phyloP scores from a whole-genome alignment of 371 early-diverging fungal genomes.

The Ecytonucleospora hepatopenaei region DNA sequence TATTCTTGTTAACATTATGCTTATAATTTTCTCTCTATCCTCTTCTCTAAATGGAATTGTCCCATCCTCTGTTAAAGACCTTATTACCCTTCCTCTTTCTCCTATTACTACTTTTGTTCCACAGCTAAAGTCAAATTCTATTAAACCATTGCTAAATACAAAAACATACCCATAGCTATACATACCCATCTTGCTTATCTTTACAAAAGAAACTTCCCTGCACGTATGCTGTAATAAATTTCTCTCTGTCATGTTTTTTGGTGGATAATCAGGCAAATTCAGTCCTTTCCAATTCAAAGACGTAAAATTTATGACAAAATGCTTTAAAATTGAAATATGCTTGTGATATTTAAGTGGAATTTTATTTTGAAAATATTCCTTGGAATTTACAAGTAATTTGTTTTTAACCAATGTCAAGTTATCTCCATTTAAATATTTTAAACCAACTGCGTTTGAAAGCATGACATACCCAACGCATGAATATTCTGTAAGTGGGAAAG shows the following conservation, averaged over 20 bases:
- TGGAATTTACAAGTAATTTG: too few species aligned
- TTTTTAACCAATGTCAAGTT: too few species aligned
- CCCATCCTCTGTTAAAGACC: constrained; percentile 29
- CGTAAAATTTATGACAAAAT: constrained; percentile 43
- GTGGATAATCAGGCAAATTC: not conserved
- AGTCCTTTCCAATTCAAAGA: not conserved
- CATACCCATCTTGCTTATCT: constrained; percentile 44
- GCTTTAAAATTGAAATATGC: constrained; percentile 13
- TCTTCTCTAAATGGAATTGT: not conserved
- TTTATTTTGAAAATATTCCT: too few species aligned
- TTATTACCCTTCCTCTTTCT: constrained; percentile 24
- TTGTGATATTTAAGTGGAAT: constrained; percentile 28
- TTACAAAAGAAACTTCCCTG: constrained; percentile 39
- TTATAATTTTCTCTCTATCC: not conserved
- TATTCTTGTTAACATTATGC: not conserved
- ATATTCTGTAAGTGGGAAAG: too few species aligned
- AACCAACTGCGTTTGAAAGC: too few species aligned
- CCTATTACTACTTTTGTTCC: constrained; percentile 33
- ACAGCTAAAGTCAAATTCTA: constrained; percentile 48
- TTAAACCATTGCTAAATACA: too few species aligned
- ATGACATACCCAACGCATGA: too few species aligned
- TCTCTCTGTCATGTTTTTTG: constrained; percentile 35
- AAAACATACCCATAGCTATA: too few species aligned
- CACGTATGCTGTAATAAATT: constrained; percentile 45
- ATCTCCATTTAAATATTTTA: too few species aligned